Evolutionary conservation across 805 yeast species (phyloP), one percentile per base, ranked within the genome.

Genomic region (Pichia cabralensis): DNA sequence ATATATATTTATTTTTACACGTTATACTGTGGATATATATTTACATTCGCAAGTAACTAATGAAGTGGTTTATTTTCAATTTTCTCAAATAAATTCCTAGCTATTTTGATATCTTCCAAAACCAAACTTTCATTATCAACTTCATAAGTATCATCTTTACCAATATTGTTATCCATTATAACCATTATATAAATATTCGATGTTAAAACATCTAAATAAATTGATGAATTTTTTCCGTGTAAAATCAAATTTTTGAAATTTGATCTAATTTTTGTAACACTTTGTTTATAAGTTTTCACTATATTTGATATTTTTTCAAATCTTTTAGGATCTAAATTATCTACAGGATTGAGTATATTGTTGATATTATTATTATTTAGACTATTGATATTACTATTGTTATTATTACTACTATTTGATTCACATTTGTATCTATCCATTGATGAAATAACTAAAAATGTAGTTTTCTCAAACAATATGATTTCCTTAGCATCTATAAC

Each of bases 251-350:
- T 78, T 43, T 72, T 78, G 56, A 89, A 84, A 47, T 84, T 88
- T 5, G 95, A 74, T 50, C 95, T 72, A 49, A 89, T 66, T 55
- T 85, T 88, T 33, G 82, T 76, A 28, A 92, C 85, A 45, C 94
- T 81, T 58, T 89, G 96, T 51, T 92, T 86, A 59, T 83, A 89
- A 18, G 94, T 85, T 52, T 89, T 89, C 66, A 89, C 84, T 39
- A 89, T 86, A 55, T 85, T 88, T 17, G 94, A 81, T 17, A 89
- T 86, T 53, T 88, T 89, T 53, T 89, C 97, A 51, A 88, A 89
- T 48, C 97, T 65, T 48, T 89, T 85, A 6, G 96, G 95, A 49
- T 89, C 96, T 35, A 86, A 64, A 22, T 38, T 40, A 20, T 41
- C 33, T 7, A 38, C 36, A 8, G 39, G 24, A 8, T 31, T 28